phyloP scores from a whole-genome alignment of 352 stramenopile species.

The Ophiocytium majus region DNA sequence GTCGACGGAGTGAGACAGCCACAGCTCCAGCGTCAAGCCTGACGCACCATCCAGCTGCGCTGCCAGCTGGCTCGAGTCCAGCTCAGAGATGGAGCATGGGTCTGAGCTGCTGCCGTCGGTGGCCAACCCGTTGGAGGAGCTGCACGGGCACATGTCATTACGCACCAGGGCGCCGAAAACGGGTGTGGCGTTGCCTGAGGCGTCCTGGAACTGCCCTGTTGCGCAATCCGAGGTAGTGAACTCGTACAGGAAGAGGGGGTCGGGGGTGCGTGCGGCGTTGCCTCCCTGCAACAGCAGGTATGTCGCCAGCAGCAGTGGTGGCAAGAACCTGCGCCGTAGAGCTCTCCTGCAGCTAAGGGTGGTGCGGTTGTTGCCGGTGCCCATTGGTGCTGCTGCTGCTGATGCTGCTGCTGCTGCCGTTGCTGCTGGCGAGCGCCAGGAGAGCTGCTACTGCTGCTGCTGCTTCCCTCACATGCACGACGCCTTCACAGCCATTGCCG shows the following conservation, averaged over 20 bases:
- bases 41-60: not conserved
- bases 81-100: not conserved
- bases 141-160: not conserved
- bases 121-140: not conserved
- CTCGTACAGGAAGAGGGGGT: not conserved
- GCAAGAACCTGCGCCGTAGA: too few species aligned
- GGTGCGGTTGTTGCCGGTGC: too few species aligned
- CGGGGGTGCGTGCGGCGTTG: too few species aligned
- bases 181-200: not conserved
- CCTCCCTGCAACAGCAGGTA: too few species aligned
- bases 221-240: not conserved
- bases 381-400: too few species aligned
- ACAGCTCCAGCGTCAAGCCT: not conserved
- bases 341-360: too few species aligned
- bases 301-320: too few species aligned
- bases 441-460: too few species aligned
- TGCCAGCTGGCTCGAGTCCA: not conserved
- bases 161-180: not conserved
- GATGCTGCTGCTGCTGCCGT: too few species aligned
- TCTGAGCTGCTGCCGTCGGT: not conserved
- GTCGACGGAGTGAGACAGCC: not conserved
- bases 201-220: not conserved
- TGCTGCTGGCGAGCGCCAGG: too few species aligned
- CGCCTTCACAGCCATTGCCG: too few species aligned
- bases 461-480: too few species aligned